Evolutionary conservation across 2,329 filamentous ascomycete species (phyloP).

Genomic region (Amylocarpus encephaloides): DNA sequence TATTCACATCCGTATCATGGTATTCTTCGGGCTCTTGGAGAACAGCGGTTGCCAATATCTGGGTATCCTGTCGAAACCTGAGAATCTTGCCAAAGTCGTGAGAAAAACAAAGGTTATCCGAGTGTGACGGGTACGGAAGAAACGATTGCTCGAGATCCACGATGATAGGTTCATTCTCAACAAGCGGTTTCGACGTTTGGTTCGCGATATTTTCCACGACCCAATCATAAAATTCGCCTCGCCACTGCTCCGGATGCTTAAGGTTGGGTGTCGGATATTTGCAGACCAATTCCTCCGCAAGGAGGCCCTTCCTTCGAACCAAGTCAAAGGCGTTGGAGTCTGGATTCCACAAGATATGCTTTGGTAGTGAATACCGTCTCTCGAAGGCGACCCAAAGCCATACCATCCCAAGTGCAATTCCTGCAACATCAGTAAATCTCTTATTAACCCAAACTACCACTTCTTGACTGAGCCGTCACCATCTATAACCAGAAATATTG

Average conservation of each 20-base stretch:
- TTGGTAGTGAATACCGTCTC: slow-evolving; percentile 1
- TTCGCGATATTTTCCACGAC: slow-evolving; percentile 1
- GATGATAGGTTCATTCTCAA: slow-evolving; percentile 5
- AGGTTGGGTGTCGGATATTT: slow-evolving; percentile 6
- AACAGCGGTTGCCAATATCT: slow-evolving; percentile 30
- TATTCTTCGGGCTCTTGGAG: slow-evolving; percentile 28
- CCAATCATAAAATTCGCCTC: slow-evolving; percentile 6
- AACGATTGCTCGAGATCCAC: slow-evolving; percentile 41
- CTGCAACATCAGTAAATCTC: slow-evolving; percentile 1
- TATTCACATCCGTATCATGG: slow-evolving; percentile 26
- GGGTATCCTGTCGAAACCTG: slow-evolving; percentile 26
- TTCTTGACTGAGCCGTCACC: too few relatives aligned
- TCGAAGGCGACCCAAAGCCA: slow-evolving; percentile 10
- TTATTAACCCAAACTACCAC: neutral
- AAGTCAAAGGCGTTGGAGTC: neutral
- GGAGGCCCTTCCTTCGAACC: neutral
- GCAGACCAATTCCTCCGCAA: slow-evolving; percentile 5
- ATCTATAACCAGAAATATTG: too few relatives aligned
- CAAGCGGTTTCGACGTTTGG: neutral
- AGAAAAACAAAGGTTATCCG: slow-evolving; percentile 32
- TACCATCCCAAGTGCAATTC: neutral
- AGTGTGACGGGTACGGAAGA: slow-evolving; percentile 34
- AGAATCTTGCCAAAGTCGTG: slow-evolving; percentile 37
- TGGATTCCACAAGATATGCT: slow-evolving; percentile 1
- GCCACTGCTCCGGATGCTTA: slow-evolving; percentile 6